Evolutionary conservation across 164 flowering plant species (phyloP), one percentile per base, ranked within the genome.

Genomic region (Amborella trichopoda): DNA sequence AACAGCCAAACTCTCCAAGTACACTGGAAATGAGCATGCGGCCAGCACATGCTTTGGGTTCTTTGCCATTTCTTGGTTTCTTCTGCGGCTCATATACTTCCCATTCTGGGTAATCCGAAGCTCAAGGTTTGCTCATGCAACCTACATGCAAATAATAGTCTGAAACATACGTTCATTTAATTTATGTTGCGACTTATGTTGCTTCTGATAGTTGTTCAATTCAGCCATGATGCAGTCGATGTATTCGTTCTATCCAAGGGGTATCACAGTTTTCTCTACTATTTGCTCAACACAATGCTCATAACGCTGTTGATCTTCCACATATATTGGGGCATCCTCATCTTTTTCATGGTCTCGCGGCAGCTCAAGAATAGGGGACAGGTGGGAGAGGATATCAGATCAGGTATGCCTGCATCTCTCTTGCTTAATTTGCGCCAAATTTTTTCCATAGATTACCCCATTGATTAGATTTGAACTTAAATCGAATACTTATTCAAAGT

Each of bases 381-480:
- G 74, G 91, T 88, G 30, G 96, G 95, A 41, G 96, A 84, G 66
- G 99, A 91, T 59, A 74, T 91, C 43, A 70, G 99, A 78, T 84
- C 95, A 49, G 99, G 98, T 90, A 60, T n/a, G n/a, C n/a, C n/a
- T n/a, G n/a, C n/a, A n/a, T n/a, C n/a, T n/a, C n/a, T n/a, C n/a
- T n/a, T n/a, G n/a, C n/a, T n/a, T n/a, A n/a, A n/a, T n/a, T n/a
- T n/a, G n/a, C n/a, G n/a, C n/a, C n/a, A n/a, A n/a, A n/a, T n/a
- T n/a, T n/a, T n/a, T n/a, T n/a, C n/a, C n/a, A n/a, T n/a, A n/a
- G n/a, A n/a, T n/a, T n/a, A n/a, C n/a, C n/a, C n/a, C n/a, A n/a
- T n/a, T n/a, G n/a, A n/a, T n/a, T n/a, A n/a, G n/a, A n/a, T n/a
- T n/a, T n/a, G n/a, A n/a, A n/a, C n/a, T n/a, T n/a, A n/a, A n/a